phyloP scores from a whole-genome alignment of 2,329 filamentous ascomycete genomes.

The Colletotrichum chrysophilum region DNA sequence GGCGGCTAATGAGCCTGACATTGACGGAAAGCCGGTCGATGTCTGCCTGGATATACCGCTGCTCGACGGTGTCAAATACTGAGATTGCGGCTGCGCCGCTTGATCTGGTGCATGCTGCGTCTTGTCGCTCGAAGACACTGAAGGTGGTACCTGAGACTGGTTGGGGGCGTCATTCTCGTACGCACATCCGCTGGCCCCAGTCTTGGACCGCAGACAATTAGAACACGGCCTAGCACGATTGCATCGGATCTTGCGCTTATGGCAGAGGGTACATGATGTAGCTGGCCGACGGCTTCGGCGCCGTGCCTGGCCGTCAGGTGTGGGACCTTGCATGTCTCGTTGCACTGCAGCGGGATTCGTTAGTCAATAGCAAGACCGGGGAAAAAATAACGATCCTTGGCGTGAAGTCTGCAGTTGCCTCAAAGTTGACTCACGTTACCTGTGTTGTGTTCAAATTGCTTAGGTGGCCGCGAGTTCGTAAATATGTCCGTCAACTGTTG shows the following conservation, averaged over 20 bases:
- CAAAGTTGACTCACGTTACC: not conserved
- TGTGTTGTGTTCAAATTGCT: not conserved
- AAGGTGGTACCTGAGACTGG: not conserved
- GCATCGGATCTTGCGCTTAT: constrained; percentile 50
- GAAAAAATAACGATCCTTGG: not conserved
- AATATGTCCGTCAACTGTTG: not conserved
- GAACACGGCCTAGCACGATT: constrained; percentile 44
- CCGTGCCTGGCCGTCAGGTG: not conserved
- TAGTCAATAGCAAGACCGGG: not conserved
- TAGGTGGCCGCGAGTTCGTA: not conserved
- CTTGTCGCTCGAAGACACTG: not conserved
- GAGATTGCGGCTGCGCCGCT: not conserved
- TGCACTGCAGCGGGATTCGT: not conserved
- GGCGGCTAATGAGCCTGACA: not conserved
- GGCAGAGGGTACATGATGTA: constrained; percentile 23
- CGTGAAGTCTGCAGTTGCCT: not conserved
- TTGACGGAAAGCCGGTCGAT: constrained; percentile 6
- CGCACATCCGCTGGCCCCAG: constrained; percentile 29
- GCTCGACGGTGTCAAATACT: not conserved
- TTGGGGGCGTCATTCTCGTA: constrained; percentile 32
- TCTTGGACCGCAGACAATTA: constrained; percentile 45
- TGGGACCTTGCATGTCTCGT: not conserved
- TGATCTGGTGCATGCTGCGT: not conserved
- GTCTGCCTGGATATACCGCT: constrained; percentile 1
- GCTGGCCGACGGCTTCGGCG: not conserved